Base-by-base conservation (phyloP, 2,329 filamentous ascomycete species). In the Arachnomyces sp. region DNA sequence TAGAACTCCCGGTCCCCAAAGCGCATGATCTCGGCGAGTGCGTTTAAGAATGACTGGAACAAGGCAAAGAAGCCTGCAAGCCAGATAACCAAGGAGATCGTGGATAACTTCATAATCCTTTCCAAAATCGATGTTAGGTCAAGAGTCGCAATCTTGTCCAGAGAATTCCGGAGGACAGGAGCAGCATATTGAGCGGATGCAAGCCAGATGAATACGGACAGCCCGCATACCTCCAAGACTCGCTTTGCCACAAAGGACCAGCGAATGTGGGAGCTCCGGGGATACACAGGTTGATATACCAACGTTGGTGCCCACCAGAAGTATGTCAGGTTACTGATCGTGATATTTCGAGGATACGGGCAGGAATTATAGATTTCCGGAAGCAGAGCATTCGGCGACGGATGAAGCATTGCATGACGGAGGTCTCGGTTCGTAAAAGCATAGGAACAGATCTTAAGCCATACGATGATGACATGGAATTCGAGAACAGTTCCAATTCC, bases 281-380 rank as follows among this genome's bases (percentile, higher is more conserved):
- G 92, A 61, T 98, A 98, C 11, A 92, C 87, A 1, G 92, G 92
- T 67, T 98, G 92, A 61, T 98, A 98, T 33, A 96, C 84, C 38
- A 98, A 74, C 0, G 92, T 98, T 0, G 92, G 92, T 0, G 90
- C 92, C 81, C 89, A 90, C 90, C 92, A 96, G 62, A 98, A 98
- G 66, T 96, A 98, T 43, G 78, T 78, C 17, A 98, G 70, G 59
- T 96, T 98, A 37, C 73, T 67, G 51, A 95, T 74, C 3, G 88
- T 94, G 62, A 98, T 86, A 62, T 96, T 98, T 35, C 77, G 66
- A 0, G 92, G 92, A 59, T 98, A 98, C 0, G 90, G 86, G 54
- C 88, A 94, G 39, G 77, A 59, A 9, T 74, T 71, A 67, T 96
- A 98, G 16, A 96, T 72, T 29, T 86, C 80, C 1, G 92, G 92